Evolutionary conservation across 2,329 filamentous ascomycete genomes (phyloP), one percentile per base, ranked within the genome.

Genomic region (Penicillium sp.): DNA sequence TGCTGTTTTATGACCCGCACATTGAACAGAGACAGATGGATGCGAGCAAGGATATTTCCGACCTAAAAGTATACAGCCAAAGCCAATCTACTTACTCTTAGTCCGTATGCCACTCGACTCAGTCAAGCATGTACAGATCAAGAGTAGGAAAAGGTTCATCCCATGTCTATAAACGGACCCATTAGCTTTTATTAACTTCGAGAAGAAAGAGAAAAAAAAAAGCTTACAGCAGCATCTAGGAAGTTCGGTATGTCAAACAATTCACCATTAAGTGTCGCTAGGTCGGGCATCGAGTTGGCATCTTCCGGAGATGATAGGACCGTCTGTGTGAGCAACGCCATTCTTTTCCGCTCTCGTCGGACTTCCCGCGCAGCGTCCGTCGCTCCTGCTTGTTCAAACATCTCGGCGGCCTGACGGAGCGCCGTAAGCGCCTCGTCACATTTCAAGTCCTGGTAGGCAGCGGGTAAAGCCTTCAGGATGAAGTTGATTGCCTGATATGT

Each of bases 401-500:
- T 19, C 29, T 46, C 23, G 29, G 30, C 30, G 7, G 29, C 55
- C 7, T 57, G 45, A 4, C 21, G 55, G 6, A 57, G 55, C 19
- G 45, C 46, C 21, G 5, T 49, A 8, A 57, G 17, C 15, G 46
- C 29, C 7, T 49, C 45, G 8, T 19, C 29, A 17, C 46, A 41
- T 15, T 57, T 17, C 7, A 50, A n/a, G 19, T 38, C 30, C 15
- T 9, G 45, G 26, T 49, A 15, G 17, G 55, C 29, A 3, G 30
- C 29, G 5, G n/a, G 3, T 2, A 57, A 11, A 19, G 55, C 55
- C n/a, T 41, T 57, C 17, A 41, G 21, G 6, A 57, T 57, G 30
- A 57, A 50, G 13, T 41, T 41, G n/a, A 57, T 50, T 26, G 55
- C 55, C 8, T 57, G 44, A n/a, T 57, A 50, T 3, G 46, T 57